These are phyloP conservation scores for Myxozyma monticola DNA, from an alignment of 805 yeast genomes.

Conservation along the genomic window DNA sequence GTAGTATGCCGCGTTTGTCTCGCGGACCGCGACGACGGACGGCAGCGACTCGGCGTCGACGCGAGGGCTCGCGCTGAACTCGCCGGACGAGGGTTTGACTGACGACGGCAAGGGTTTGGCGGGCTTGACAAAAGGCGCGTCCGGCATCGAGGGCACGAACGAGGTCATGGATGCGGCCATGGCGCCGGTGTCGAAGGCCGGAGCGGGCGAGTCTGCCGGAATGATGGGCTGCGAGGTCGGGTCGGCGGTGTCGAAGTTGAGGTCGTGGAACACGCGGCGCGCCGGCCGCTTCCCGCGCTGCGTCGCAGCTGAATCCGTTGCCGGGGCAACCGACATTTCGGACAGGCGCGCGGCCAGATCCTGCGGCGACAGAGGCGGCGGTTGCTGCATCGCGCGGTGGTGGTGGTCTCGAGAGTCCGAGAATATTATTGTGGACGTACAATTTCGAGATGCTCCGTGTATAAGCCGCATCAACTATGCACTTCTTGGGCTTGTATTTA, in stretches of 20 bases:
- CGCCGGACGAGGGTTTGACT: slow-evolving; percentile 2
- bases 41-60: slow-evolving; percentile 36
- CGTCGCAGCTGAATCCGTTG: too few relatives aligned
- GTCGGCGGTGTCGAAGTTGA: slow-evolving; percentile 11
- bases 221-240: slow-evolving; percentile 21
- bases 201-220: slow-evolving; percentile 17
- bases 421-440: too few relatives aligned
- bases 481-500: too few relatives aligned
- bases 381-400: slow-evolving; percentile 10
- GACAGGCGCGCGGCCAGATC: slow-evolving; percentile 12
- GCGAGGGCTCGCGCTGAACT: slow-evolving; percentile 4
- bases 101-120: background rate
- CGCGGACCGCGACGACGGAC: slow-evolving; percentile 44
- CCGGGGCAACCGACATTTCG: slow-evolving; percentile 10
- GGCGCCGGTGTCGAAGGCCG: slow-evolving; percentile 12
- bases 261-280: slow-evolving; percentile 23
- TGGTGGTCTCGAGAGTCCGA: too few relatives aligned
- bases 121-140: slow-evolving; percentile 1
- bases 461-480: too few relatives aligned
- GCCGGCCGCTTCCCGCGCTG: slow-evolving; percentile 24
- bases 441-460: too few relatives aligned
- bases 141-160: slow-evolving; percentile 7
- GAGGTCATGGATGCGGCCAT: slow-evolving; percentile 8
- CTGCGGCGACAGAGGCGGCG: slow-evolving; percentile 14
- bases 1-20: slow-evolving; percentile 38